A percentile compares a stretch with the other conserved stretches of the same genome.
phyloP scores from a whole-genome alignment of 305 asterid species.

The Solanum aculeatissimum region DNA sequence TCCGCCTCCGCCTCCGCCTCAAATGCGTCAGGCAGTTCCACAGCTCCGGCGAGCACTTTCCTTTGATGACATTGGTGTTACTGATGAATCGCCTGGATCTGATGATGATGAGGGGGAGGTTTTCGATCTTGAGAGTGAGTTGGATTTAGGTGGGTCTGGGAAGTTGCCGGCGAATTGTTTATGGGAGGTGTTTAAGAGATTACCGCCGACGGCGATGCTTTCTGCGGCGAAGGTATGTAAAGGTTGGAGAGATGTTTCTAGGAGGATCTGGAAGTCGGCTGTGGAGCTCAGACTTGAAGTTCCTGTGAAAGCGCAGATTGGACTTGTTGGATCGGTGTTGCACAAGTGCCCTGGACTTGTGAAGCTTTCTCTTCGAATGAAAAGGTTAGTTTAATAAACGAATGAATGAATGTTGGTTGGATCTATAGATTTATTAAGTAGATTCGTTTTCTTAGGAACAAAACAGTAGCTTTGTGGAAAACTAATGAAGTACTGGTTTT shows the following conservation, averaged over 20 bases:
- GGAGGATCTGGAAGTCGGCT: conserved; percentile 67
- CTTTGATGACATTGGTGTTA: conserved; percentile 53
- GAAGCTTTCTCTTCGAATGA: conserved; percentile 59
- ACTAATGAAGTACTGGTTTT: conserved; percentile 1
- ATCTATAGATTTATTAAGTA: conserved; percentile 16
- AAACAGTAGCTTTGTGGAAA: background rate
- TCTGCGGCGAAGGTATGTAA: conserved; percentile 71
- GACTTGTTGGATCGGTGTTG: conserved; percentile 77
- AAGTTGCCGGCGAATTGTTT: conserved; percentile 42
- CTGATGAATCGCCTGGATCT: conserved; percentile 24
- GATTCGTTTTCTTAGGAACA: background rate
- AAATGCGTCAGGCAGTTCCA: conserved; percentile 3
- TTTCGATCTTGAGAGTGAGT: conserved; percentile 25
- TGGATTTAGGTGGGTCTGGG: conserved; percentile 40
- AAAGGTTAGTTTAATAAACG: conserved; percentile 50
- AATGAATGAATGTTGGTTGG: conserved; percentile 9
- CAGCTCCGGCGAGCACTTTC: conserved; percentile 58
- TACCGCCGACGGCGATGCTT: conserved; percentile 61
- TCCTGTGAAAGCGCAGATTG: conserved; percentile 62
- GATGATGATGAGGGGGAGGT: conserved; percentile 22
- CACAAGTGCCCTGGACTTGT: conserved; percentile 80
- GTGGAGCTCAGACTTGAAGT: conserved; percentile 84
- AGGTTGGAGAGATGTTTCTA: conserved; percentile 73
- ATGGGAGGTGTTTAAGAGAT: conserved; percentile 85
- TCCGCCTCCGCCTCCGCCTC: conserved; percentile 7